Evolutionary conservation across 2,329 filamentous ascomycete genomes (phyloP), one percentile per base, ranked within the genome.

Genomic region (Beauveria bassiana): DNA sequence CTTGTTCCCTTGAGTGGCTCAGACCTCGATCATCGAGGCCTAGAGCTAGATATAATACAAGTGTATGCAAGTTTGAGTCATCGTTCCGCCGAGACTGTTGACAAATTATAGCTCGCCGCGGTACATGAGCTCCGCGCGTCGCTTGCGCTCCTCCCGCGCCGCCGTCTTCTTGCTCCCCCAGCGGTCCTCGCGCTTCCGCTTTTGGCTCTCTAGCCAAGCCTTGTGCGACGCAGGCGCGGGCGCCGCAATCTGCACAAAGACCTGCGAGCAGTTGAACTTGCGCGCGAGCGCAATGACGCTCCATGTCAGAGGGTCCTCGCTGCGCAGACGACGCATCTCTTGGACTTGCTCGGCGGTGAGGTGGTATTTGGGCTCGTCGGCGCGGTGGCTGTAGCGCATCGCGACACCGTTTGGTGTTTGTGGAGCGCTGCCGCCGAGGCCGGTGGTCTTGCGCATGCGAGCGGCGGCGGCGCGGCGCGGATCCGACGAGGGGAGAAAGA

Each of bases 401-500:
- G 68, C 64, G 73, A 77, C 5, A 75, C 69, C 66, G n/a, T 63
- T 62, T 7, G 10, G 45, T 26, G 22, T n/a, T 18, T 43, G 16
- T n/a, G 40, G 63, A 63, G 55, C 1, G 66, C 50, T 8, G 68
- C 56, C 8, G 67, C 28, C 70, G 31, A 67, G 61, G 14, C 72
- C 69, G 38, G 69, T 69, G 63, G 71, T 71, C 62, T 80, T 72
- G 40, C 83, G 77, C 46, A 75, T 70, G 18, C 75, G 72, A 46
- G 82, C 73, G 70, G 81, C 78, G 52, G 78, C 77, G 58, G 75
- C 73, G 31, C 82, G 79, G 52, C 82, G 79, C 18, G 82, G 81
- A 69, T 86, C 83, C 65, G 69, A 72, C 56, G 77, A 78, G 59
- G 85, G 85, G 34, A 88, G 80, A 74, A 88, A 88, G 70, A 85